These are phyloP conservation scores for Aspergillus ruber DNA, from an alignment of 2,329 filamentous ascomycete genomes.

Conservation along the genomic window DNA sequence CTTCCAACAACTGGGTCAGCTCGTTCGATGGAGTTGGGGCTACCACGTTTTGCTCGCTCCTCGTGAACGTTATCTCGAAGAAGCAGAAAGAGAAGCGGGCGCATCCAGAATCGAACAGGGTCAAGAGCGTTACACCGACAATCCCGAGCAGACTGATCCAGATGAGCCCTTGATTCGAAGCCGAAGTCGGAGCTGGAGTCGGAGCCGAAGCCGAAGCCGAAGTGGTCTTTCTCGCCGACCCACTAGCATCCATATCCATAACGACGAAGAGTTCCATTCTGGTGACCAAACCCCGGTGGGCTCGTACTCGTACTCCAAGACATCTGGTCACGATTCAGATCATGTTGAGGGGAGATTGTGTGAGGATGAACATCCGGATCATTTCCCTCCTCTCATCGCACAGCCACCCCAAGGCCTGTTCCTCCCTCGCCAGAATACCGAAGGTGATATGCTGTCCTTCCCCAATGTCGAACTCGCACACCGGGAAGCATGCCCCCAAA, in stretches of 20 bases:
- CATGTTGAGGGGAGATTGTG: conserved; percentile 7
- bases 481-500: conserved; percentile 17
- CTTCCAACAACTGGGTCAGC: conserved; percentile 93
- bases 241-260: conserved; percentile 8
- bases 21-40: conserved; percentile 96
- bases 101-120: conserved; percentile 32
- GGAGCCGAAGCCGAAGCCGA: background rate
- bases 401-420: conserved; percentile 30
- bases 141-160: conserved; percentile 31
- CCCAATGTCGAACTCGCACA: conserved; percentile 28
- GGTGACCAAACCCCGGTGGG: conserved; percentile 36
- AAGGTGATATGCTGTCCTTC: conserved; percentile 58
- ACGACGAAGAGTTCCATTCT: conserved; percentile 25
- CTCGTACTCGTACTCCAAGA: conserved; percentile 30
- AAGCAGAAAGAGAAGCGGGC: conserved; percentile 31
- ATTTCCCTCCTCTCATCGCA: conserved; percentile 20
- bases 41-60: conserved; percentile 92
- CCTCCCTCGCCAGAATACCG: conserved; percentile 33
- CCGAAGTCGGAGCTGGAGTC: conserved; percentile 12
- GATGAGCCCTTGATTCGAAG: conserved; percentile 32
- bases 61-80: conserved; percentile 52
- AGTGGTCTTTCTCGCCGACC: conserved; percentile 12
- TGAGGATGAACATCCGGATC: conserved; percentile 12
- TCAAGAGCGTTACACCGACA: conserved; percentile 35
- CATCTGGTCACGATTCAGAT: conserved; percentile 9